Percentiles rank a stretch among this genome's conserved stretches.
Conservation (phyloP, 495 filamentous ascomycete genomes). For the Paragyromitra xinjiangensis region DNA sequence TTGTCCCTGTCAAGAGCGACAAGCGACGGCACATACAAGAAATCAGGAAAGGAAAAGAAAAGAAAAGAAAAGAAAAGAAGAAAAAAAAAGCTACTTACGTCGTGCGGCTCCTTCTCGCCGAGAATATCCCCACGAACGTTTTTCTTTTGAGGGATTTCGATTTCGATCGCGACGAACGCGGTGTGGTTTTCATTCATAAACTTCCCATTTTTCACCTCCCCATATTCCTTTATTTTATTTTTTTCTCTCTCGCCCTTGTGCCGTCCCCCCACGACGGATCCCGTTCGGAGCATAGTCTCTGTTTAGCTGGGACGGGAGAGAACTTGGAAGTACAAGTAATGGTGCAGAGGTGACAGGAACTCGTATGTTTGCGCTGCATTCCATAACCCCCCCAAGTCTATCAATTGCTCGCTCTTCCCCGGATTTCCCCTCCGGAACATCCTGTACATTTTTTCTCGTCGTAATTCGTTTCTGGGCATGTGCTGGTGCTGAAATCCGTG, state of each 20-base stretch:
- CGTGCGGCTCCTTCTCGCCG: slow-evolving; percentile 40
- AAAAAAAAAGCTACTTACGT: slow-evolving; percentile 8
- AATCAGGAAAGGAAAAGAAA: neutral
- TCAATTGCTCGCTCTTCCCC: slow-evolving; percentile 49
- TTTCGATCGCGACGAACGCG: slow-evolving; percentile 47
- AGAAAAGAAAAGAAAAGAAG: neutral
- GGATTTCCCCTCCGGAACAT: slow-evolving; percentile 51
- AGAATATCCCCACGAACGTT: slow-evolving; percentile 28
- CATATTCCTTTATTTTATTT: neutral
- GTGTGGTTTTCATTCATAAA: slow-evolving; percentile 46
- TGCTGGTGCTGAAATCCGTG: slow-evolving; percentile 52
- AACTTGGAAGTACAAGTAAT: slow-evolving; percentile 51
- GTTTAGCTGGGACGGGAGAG: slow-evolving; percentile 32
- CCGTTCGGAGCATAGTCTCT: slow-evolving; percentile 47
- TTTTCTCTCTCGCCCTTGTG: slow-evolving; percentile 44
- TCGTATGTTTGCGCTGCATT: slow-evolving; percentile 32
- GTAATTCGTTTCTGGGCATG: slow-evolving; percentile 44
- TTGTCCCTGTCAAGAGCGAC: slow-evolving; percentile 41
- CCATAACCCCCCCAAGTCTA: slow-evolving; percentile 24
- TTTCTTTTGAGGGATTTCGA: slow-evolving; percentile 47
- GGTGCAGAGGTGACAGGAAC: slow-evolving; percentile 46
- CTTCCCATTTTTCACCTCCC: slow-evolving; percentile 11
- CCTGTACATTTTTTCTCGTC: slow-evolving; percentile 32
- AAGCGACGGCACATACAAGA: slow-evolving; percentile 35
- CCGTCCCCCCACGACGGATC: slow-evolving; percentile 44